Conservation (phyloP, 164 flowering plant genomes). For the Magnolia changhungtana region DNA sequence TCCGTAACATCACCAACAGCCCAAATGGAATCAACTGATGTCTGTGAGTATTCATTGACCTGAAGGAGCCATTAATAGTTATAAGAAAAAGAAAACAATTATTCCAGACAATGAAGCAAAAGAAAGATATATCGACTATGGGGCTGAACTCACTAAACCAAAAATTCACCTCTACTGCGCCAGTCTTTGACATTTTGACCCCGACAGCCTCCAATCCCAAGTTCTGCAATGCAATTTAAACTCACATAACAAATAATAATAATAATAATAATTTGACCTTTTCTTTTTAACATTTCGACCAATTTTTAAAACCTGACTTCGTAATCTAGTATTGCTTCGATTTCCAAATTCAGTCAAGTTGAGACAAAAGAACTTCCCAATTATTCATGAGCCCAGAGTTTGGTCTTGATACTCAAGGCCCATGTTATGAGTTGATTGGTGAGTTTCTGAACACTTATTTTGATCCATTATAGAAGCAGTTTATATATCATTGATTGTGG, state of each 20-base stretch:
- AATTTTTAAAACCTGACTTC: too few species aligned
- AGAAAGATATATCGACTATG: background rate
- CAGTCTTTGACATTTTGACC: slow-evolving; percentile 67
- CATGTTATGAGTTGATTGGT: background rate
- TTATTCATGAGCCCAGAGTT: too few species aligned
- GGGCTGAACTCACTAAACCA: background rate
- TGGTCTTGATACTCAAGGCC: background rate
- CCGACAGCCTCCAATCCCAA: slow-evolving; percentile 79
- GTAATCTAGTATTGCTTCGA: too few species aligned
- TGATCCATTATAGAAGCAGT: background rate
- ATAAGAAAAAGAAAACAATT: background rate
- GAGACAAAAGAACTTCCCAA: too few species aligned
- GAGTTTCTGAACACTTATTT: slow-evolving; percentile 1
- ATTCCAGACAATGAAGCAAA: background rate
- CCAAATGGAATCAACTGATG: slow-evolving; percentile 96
- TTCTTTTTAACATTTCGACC: too few species aligned
- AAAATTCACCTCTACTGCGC: slow-evolving; percentile 76
- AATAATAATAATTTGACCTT: too few species aligned
- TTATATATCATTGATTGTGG: background rate
- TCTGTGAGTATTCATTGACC: slow-evolving; percentile 91
- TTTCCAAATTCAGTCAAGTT: too few species aligned
- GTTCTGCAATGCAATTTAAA: slow-evolving; percentile 46
- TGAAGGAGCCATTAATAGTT: slow-evolving; percentile 22
- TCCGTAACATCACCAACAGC: slow-evolving; percentile 99
- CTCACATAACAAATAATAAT: too few species aligned